Evolutionary conservation across 441 rosid species (phyloP).

Genomic region (Gossypium davidsonii): DNA sequence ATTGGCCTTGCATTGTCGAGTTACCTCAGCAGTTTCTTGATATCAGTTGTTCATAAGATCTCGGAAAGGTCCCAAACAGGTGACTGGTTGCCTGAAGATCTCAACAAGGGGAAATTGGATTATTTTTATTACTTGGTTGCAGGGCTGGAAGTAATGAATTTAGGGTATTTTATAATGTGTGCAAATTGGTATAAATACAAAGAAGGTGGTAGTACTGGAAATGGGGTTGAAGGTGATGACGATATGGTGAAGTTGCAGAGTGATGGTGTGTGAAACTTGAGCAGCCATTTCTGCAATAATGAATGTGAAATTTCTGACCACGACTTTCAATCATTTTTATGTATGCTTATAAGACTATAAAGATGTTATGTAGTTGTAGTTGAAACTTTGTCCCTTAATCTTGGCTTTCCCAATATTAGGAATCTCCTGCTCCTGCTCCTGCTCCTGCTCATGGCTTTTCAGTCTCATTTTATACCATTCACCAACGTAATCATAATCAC

Average conservation of each 20-base stretch:
- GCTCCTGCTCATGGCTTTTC: too few relatives aligned
- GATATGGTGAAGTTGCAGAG: slow-evolving; percentile 15
- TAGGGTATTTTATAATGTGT: slow-evolving; percentile 39
- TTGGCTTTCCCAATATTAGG: too few relatives aligned
- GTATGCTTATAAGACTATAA: too few relatives aligned
- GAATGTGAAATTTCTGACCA: too few relatives aligned
- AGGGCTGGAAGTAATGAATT: slow-evolving; percentile 34
- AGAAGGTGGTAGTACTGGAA: slow-evolving; percentile 22
- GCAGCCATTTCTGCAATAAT: background rate
- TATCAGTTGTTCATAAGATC: slow-evolving; percentile 40
- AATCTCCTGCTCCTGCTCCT: too few relatives aligned
- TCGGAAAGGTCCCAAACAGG: slow-evolving; percentile 25
- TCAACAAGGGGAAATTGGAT: slow-evolving; percentile 52
- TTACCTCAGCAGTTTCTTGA: slow-evolving; percentile 39
- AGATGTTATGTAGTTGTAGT: too few relatives aligned
- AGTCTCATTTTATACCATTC: too few relatives aligned
- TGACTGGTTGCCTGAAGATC: slow-evolving; percentile 57
- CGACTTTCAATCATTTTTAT: too few relatives aligned
- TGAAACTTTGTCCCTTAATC: too few relatives aligned
- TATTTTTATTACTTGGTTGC: slow-evolving; percentile 50
- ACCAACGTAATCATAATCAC: too few relatives aligned
- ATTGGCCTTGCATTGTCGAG: slow-evolving; percentile 43
- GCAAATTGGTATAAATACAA: slow-evolving; percentile 62
- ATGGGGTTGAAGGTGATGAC: slow-evolving; percentile 11
- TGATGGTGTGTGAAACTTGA: slow-evolving; percentile 11